These are phyloP conservation scores for Fusarium falciforme DNA, from an alignment of 2,329 filamentous ascomycete species.

Conservation along the genomic window DNA sequence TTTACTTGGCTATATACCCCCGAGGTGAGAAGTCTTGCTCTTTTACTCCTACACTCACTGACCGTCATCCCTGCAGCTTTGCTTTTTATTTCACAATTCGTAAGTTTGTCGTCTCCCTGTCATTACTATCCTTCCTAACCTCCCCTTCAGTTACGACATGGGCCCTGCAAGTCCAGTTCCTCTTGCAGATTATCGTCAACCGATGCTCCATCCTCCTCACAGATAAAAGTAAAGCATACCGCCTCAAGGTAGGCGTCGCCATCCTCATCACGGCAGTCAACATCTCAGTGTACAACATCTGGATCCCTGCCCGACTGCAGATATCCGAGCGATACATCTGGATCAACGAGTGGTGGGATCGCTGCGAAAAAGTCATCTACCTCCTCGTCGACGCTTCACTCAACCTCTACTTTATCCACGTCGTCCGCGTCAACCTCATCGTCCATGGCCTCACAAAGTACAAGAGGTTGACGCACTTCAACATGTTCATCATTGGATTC, in stretches of 20 bases:
- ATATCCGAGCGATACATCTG: constrained; percentile 39
- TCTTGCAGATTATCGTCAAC: constrained; percentile 45
- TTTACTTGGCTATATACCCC: constrained; percentile 38
- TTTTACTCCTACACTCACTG: neutral
- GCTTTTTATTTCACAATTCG: constrained; percentile 45
- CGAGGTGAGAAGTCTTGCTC: constrained; percentile 31
- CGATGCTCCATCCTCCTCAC: constrained; percentile 40
- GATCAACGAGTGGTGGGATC: constrained; percentile 43
- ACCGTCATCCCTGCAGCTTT: constrained; percentile 32
- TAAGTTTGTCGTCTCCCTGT: neutral
- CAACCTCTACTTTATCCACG: constrained; percentile 43
- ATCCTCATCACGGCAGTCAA: constrained; percentile 42
- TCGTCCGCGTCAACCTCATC: constrained; percentile 38
- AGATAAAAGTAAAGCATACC: constrained; percentile 27
- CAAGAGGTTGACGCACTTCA: constrained; percentile 40
- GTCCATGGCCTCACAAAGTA: constrained; percentile 40
- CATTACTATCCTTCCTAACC: neutral
- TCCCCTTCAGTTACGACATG: constrained; percentile 38
- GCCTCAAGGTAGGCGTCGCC: constrained; percentile 35
- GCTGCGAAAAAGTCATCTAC: constrained; percentile 45
- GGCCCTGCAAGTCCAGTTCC: constrained; percentile 43
- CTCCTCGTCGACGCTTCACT: constrained; percentile 39
- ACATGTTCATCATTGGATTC: constrained; percentile 45
- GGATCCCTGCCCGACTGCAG: constrained; percentile 42
- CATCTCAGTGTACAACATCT: constrained; percentile 43